Evolutionary conservation across 1,284 basidiomycete genomes (phyloP).

Genomic region (Tremellales sp.): DNA sequence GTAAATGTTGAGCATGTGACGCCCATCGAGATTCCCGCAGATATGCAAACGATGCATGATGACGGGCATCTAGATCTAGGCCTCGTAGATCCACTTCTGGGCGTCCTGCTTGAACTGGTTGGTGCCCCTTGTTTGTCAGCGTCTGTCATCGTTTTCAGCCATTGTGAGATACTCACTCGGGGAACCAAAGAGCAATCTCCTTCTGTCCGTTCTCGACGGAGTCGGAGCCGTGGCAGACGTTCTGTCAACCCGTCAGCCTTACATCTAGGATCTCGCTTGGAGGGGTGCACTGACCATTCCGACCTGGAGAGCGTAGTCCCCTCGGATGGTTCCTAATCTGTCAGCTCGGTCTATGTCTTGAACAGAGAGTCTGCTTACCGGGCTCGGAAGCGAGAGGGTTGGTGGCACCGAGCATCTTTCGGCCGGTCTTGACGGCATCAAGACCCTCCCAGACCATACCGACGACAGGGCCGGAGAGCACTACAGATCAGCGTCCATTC

Average conservation of each 20-base stretch:
- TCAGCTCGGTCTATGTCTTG: conserved; percentile 5
- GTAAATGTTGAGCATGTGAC: too few species aligned
- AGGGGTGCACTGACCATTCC: conserved; percentile 51
- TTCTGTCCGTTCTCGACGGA: conserved; percentile 84
- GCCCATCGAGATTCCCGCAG: too few species aligned
- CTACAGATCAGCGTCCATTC: conserved; percentile 9
- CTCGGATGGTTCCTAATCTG: conserved; percentile 70
- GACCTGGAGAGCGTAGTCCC: conserved; percentile 86
- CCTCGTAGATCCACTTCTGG: conserved; percentile 80
- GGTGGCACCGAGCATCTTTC: conserved; percentile 92
- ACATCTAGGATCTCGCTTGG: neutral
- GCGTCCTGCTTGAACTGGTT: conserved; percentile 68
- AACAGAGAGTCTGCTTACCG: conserved; percentile 54
- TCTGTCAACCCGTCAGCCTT: conserved; percentile 12
- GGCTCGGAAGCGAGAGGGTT: conserved; percentile 89
- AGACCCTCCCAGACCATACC: conserved; percentile 97
- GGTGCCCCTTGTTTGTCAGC: conserved; percentile 60
- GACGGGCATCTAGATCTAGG: conserved; percentile 36
- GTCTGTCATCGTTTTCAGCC: neutral
- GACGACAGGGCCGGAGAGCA: conserved; percentile 92
- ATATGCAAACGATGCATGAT: too few species aligned
- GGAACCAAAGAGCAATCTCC: conserved; percentile 78
- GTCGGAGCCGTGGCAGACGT: conserved; percentile 77
- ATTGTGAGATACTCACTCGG: conserved; percentile 30
- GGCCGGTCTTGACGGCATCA: conserved; percentile 89